Evolutionary conservation across 306 rosid species (phyloP), one percentile per base, ranked within the genome.

Genomic region (Prunus fruticosa): DNA sequence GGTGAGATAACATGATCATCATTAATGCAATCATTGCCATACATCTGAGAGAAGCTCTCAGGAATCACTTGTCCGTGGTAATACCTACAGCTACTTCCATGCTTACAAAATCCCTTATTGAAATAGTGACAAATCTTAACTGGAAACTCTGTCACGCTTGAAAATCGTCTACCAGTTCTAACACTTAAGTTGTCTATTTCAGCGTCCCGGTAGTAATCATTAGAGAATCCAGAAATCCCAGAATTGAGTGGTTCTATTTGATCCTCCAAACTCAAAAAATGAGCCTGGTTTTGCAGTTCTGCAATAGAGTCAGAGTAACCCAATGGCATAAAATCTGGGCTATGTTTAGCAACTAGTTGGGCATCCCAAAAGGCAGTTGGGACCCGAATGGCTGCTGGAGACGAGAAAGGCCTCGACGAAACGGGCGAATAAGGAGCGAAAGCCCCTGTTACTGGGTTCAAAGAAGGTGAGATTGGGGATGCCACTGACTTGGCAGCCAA

Each of bases 51-150:
- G 57, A 81, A 82, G 78, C 82, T 85, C 67, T 86, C 93, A 5
- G 85, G 82, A 10, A 22, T 58, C 46, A 79, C 68, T 57, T 76
- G 87, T 16, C 81, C 93, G 72, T 93, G 97, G 69, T 67, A 81
- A 75, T 82, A 93, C 76, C 87, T 83, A 69, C 98, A 91, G 78
- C 77, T 82, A 58, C 69, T 85, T 74, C 98, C 98, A 84, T 91
- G 93, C 84, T 86, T 93, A 76, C 98, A 93, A 78, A 66, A 88
- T 10, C 98, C 98, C 79, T 86, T 88, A 82, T 63, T 90, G 83
- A 80, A 91, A 75, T 87, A 93, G 71, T 88, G 92, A 82, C 98
- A 93, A 3, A 76, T 76, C 85, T 87, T 93, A 13, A 82, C 84
- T 0, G 89, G 90, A 71, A 75, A 77, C 49, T 91, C 97, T 1